These are phyloP conservation scores for Hansfordia pulvinata DNA, from an alignment of 2,329 filamentous ascomycete species.

Conservation along the genomic window DNA sequence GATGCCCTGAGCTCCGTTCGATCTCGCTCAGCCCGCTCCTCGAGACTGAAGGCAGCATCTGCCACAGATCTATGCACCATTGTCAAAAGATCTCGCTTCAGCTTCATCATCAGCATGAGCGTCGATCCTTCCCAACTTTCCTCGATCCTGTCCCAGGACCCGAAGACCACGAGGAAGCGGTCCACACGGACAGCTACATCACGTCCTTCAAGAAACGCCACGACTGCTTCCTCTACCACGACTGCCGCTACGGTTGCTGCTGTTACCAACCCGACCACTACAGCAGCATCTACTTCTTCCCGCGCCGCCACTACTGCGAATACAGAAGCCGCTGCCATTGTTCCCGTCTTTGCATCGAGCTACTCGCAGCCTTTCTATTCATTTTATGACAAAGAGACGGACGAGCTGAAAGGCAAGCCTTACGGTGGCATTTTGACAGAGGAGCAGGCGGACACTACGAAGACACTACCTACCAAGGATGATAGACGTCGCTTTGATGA, in stretches of 20 bases:
- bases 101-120: constrained; percentile 43
- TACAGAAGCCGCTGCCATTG: constrained; percentile 29
- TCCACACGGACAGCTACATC: constrained; percentile 19
- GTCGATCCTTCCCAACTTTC: constrained; percentile 44
- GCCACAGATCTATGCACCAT: constrained; percentile 25
- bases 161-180: constrained; percentile 43
- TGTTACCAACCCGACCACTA: no score
- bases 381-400: constrained; percentile 77
- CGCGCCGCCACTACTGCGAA: constrained; percentile 15
- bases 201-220: constrained; percentile 21
- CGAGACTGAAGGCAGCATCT: constrained; percentile 36
- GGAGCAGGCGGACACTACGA: constrained; percentile 78
- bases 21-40: constrained; percentile 39
- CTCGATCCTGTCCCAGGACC: constrained; percentile 42
- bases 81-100: constrained; percentile 22
- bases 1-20: constrained; percentile 18
- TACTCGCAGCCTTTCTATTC: constrained; percentile 76
- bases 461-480: constrained; percentile 66
- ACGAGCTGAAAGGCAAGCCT: constrained; percentile 83
- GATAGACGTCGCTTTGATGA: constrained; percentile 83
- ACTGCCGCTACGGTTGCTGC: constrained; percentile 11
- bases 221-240: constrained; percentile 16
- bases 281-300: no score
- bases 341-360: constrained; percentile 41
- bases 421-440: constrained; percentile 91